A percentile compares a stretch with the other conserved stretches of the same genome.
Conservation (phyloP, 306 rosid species). For the Glycine tomentella region DNA sequence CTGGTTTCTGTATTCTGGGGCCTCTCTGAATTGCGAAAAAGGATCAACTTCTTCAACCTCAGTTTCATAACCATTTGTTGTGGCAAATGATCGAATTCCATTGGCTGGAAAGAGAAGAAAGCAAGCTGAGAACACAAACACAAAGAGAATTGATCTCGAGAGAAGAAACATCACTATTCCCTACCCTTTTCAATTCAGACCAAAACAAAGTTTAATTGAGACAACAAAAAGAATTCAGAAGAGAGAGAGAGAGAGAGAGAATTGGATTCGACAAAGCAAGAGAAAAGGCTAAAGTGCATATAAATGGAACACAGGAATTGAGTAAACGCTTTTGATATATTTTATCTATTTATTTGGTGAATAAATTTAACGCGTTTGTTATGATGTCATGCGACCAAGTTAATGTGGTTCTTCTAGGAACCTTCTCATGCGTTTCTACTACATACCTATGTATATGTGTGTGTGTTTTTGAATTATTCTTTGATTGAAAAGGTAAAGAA, state of each 20-base stretch:
- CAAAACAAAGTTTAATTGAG: constrained; percentile 2
- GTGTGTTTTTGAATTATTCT: constrained; percentile 24
- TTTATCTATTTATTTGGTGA: background rate
- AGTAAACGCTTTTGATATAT: constrained; percentile 50
- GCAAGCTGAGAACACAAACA: constrained; percentile 24
- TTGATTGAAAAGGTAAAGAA: constrained; percentile 12
- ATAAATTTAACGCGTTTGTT: constrained; percentile 54
- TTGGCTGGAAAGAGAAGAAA: constrained; percentile 40
- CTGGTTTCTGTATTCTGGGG: constrained; percentile 71
- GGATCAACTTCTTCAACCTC: constrained; percentile 40
- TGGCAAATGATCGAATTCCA: constrained; percentile 61
- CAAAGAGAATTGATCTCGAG: constrained; percentile 38
- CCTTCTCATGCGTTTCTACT: constrained; percentile 47
- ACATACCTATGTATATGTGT: background rate
- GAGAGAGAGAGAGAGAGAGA: background rate
- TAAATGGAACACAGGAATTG: constrained; percentile 27
- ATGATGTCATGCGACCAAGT: constrained; percentile 24
- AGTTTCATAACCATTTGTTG: constrained; percentile 22
- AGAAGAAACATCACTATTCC: constrained; percentile 46
- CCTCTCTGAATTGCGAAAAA: constrained; percentile 59
- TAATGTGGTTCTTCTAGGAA: constrained; percentile 31
- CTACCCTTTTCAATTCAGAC: constrained; percentile 4
- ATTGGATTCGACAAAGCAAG: constrained; percentile 12
- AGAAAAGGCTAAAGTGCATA: constrained; percentile 30
- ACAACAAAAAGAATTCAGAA: background rate